Evolutionary conservation across 495 filamentous ascomycete genomes (phyloP), one percentile per base, ranked within the genome.

Genomic region (Penicillium canescens): DNA sequence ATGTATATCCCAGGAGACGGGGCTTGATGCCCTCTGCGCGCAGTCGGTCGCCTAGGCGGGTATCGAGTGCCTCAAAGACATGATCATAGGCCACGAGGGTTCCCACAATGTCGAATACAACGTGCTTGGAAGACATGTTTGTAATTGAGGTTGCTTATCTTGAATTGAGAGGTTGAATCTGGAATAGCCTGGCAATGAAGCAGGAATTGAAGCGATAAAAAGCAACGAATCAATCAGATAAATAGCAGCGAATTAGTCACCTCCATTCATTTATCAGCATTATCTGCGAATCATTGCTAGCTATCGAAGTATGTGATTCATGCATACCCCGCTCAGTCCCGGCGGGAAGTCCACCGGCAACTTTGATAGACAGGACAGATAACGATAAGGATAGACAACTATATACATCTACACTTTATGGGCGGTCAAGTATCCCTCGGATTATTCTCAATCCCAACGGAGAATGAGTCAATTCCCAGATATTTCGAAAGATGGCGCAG

Each of bases 31-130:
- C 60, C 23, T 71, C 46, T n/a, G 67, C 62, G 24, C 56, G 70
- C 6, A 77, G 63, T 31, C 62, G 61, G 50, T 57, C 55, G 13
- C 72, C 73, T 13, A 76, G 55, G 11, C 54, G 57, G 31, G 38
- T 33, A 33, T 67, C 63, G 34, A 76, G 66, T 36, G 66, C 61
- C 21, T 60, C 46, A 59, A 61, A 69, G 39, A 73, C 56, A 46
- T 54, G 44, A 12, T 70, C 65, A 55, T 67, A 75, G 28, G 56
- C 52, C 36, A 75, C 65, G 1, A 67, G 62, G 10, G 73, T 76
- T 21, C 72, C 73, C 33, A 76, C 69, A 12, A 76, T 64, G 49
- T 76, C 70, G 41, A 76, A 76, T 18, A 74, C 73, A 41, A 76
- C 65, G 34, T 71, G 68, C 52, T 73, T 70, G 12, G 55, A 55